These are phyloP conservation scores for Stemphylium vesicarium DNA, from an alignment of 2,329 filamentous ascomycete genomes.

Conservation along the genomic window DNA sequence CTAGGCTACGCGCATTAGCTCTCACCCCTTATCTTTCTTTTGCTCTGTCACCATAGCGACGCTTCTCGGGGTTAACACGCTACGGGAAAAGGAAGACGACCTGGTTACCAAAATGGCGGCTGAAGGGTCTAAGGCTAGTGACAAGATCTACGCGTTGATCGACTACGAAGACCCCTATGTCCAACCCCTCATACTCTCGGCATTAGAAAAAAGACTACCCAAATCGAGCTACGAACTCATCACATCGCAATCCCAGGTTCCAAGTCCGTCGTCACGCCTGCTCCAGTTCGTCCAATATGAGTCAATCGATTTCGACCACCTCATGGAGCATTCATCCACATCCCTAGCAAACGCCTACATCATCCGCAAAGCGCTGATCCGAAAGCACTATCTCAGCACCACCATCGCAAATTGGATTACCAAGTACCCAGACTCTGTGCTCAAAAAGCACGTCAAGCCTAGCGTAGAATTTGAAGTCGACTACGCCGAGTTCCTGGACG, in stretches of 20 bases:
- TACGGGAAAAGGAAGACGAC: background rate
- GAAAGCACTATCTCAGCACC: slow-evolving; percentile 89
- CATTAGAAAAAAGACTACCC: slow-evolving; percentile 70
- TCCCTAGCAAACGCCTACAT: slow-evolving; percentile 87
- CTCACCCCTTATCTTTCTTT: background rate
- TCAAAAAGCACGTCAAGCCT: slow-evolving; percentile 75
- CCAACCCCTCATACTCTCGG: slow-evolving; percentile 79
- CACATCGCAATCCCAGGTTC: slow-evolving; percentile 56
- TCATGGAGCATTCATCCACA: slow-evolving; percentile 65
- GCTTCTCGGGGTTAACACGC: background rate
- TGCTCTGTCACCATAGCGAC: background rate
- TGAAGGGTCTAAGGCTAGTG: background rate
- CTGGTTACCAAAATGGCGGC: slow-evolving; percentile 17
- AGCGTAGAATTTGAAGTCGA: slow-evolving; percentile 91
- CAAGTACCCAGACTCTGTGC: slow-evolving; percentile 76
- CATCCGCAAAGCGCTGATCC: slow-evolving; percentile 93
- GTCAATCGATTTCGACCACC: slow-evolving; percentile 80
- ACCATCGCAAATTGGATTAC: slow-evolving; percentile 85
- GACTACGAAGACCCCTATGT: slow-evolving; percentile 90
- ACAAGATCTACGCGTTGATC: slow-evolving; percentile 70
- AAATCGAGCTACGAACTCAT: slow-evolving; percentile 62
- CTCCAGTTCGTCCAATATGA: slow-evolving; percentile 90
- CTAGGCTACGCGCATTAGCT: background rate
- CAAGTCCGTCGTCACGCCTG: slow-evolving; percentile 56
- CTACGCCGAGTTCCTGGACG: slow-evolving; percentile 95